Evolutionary conservation across 257 asterid genomes (phyloP), one percentile per base, ranked within the genome.

Genomic region (Verbena officinalis): DNA sequence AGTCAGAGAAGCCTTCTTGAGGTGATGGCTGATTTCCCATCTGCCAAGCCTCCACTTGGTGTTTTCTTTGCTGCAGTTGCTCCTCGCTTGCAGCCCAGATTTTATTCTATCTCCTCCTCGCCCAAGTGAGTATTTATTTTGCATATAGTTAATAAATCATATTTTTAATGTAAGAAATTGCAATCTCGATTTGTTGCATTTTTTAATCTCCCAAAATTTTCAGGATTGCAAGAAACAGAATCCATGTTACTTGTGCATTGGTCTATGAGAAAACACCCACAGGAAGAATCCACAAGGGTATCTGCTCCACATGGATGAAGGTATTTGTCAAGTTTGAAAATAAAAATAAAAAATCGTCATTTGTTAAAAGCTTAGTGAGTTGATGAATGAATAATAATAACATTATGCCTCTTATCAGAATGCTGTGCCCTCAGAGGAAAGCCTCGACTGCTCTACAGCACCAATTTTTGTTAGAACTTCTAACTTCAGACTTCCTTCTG

Each of bases 241-340:
- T 94, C 55, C 96, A 91, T 13, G 98, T 91, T 15, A 91, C 99
- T 27, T 94, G 98, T 77, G 93, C 99, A 7, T 76, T 94, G 75
- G 99, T 94, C 43, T 61, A 82, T 51, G 99, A 91, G 74, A 88
- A 82, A 82, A 91, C 86, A 16, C 96, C 96, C 7, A 64, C 94
- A 3, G 99, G 99, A 72, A 69, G 96, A 59, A 67, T 94, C 73
- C 98, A 94, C 85, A 88, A 83, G 84, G 99, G 99, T 68, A 79
- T 94, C 50, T 94, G 99, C 81, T 94, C 99, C 14, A 94, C 99
- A 19, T 94, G 99, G 99, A 94, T 94, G 86, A 91, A 91, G 98
- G 99, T 91, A 83, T 42, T 30, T 66, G 57, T 50, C 72, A 34
- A 51, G 3, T 55, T 70, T 31, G 17, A 43, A 74, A 58, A 16